Evolutionary conservation across 169 alveolate genomes (phyloP).

Genomic region (Amoebophrya sp.): DNA sequence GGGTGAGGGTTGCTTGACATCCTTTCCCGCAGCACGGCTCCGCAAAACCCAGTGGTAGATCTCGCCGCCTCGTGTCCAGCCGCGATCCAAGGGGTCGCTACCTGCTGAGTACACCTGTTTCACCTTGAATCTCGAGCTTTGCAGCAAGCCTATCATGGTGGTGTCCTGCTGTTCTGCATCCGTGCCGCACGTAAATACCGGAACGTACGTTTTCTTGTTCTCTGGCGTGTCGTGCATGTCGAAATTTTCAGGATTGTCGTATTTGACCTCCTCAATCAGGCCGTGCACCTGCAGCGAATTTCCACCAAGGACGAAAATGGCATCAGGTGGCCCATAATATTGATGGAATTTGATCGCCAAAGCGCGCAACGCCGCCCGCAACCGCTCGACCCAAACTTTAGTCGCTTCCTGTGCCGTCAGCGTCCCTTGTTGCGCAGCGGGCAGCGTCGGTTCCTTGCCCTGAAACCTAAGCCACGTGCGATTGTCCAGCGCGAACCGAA

Average conservation of each 20-base stretch:
- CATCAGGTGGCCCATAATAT: slow-evolving; percentile 23
- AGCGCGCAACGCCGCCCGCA: neutral
- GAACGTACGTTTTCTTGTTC: neutral
- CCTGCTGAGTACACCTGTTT: slow-evolving; percentile 26
- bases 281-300: neutral
- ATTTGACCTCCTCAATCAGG: neutral
- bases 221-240: too few relatives aligned
- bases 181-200: neutral
- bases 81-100: neutral
- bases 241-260: neutral
- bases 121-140: neutral
- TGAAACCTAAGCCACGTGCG: neutral
- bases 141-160: neutral
- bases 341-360: slow-evolving; percentile 16
- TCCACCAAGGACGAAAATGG: neutral
- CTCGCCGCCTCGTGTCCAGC: slow-evolving; percentile 29
- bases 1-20: too few relatives aligned
- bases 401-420: slow-evolving; percentile 26
- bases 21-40: too few relatives aligned
- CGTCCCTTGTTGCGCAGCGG: neutral
- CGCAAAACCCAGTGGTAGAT: slow-evolving; percentile 19
- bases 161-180: neutral
- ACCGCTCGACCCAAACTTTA: neutral
- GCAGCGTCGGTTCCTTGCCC: slow-evolving; percentile 26
- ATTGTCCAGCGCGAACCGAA: slow-evolving; percentile 27